phyloP scores from a whole-genome alignment of 768 basidiomycete species.

The Boletus sp. region DNA sequence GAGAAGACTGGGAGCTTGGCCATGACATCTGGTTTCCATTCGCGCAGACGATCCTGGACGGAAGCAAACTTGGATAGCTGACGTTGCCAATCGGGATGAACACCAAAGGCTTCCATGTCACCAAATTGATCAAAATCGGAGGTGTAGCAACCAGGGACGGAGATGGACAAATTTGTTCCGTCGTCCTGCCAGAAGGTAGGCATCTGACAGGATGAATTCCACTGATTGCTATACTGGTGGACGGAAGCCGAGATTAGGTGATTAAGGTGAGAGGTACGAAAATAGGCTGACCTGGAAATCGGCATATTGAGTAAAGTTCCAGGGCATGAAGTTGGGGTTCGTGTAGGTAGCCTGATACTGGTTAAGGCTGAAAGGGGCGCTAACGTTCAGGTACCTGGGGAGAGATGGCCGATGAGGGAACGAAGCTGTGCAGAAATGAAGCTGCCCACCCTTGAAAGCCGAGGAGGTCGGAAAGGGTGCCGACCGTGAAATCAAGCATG shows the following conservation, averaged over 20 bases:
- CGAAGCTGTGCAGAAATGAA: conserved; percentile 1
- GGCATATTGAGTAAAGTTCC: conserved; percentile 82
- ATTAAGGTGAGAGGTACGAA: not conserved
- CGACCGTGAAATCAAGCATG: conserved; percentile 92
- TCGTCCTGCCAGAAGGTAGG: conserved; percentile 82
- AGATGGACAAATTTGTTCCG: conserved; percentile 52
- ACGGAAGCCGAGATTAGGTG: not conserved
- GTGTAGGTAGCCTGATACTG: conserved; percentile 81
- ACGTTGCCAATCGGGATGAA: conserved; percentile 92
- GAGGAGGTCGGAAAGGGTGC: conserved; percentile 86
- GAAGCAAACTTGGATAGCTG: conserved; percentile 94
- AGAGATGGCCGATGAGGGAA: conserved; percentile 13
- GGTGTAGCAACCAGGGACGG: conserved; percentile 65
- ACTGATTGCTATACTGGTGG: conserved; percentile 60
- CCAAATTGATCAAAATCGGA: conserved; percentile 96
- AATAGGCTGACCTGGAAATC: conserved; percentile 64
- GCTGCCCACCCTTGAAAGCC: conserved; percentile 73
- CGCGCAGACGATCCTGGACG: conserved; percentile 92
- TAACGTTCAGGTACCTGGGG: conserved; percentile 64
- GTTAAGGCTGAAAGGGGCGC: conserved; percentile 73
- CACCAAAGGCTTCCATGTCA: conserved; percentile 97
- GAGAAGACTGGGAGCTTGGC: conserved; percentile 74
- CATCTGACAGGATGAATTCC: conserved; percentile 70
- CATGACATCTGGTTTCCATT: conserved; percentile 84
- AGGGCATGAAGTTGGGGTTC: conserved; percentile 70